These are phyloP conservation scores for Saururus chinensis DNA, from an alignment of 164 flowering plant genomes.

Conservation along the genomic window DNA sequence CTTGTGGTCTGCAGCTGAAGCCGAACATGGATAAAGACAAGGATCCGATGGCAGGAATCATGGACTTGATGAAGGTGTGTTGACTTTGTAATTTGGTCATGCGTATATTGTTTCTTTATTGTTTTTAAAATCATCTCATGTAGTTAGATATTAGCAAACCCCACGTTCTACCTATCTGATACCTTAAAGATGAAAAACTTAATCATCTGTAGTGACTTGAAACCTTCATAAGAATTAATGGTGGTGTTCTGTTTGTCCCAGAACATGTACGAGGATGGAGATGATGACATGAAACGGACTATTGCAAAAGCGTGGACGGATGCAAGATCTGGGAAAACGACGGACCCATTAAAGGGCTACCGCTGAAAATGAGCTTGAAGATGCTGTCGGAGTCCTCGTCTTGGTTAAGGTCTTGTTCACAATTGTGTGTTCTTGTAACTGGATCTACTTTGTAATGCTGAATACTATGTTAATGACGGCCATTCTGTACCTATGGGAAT, in stretches of 20 bases:
- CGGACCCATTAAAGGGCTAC: constrained; percentile 52
- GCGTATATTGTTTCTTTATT: background rate
- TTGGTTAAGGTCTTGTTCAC: background rate
- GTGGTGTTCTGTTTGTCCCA: constrained; percentile 14
- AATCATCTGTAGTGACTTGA: no score
- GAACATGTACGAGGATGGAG: constrained; percentile 99
- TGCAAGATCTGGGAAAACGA: constrained; percentile 81
- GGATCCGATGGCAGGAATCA: constrained; percentile 97
- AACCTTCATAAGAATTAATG: no score
- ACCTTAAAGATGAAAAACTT: no score
- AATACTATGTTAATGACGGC: no score
- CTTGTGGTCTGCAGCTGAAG: constrained; percentile 42
- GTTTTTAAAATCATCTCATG: background rate
- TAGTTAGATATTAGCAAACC: background rate
- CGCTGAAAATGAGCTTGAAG: constrained; percentile 11
- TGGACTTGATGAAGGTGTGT: constrained; percentile 89
- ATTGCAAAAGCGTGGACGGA: constrained; percentile 98
- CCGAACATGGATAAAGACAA: constrained; percentile 55
- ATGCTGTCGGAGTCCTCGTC: background rate
- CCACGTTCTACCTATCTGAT: background rate
- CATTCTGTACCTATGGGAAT: no score
- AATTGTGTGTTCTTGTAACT: background rate
- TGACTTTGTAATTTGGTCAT: background rate
- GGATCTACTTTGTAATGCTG: no score
- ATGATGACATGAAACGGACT: constrained; percentile 89